Evolutionary conservation across 2,329 filamentous ascomycete species (phyloP).

Genomic region (Coniochaeta hoffmannii): DNA sequence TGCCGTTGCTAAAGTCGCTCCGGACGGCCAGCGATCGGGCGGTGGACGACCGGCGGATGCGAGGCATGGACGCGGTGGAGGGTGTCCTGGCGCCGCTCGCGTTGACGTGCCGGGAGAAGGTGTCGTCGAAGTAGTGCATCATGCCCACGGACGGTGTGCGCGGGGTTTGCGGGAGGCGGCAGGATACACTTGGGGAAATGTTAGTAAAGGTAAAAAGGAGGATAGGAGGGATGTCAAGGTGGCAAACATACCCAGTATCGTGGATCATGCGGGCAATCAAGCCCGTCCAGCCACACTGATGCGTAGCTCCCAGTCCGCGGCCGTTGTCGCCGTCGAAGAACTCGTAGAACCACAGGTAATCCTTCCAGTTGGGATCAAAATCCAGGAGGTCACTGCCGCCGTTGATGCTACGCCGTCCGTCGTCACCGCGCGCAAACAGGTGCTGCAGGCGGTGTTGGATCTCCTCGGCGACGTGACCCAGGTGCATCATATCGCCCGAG

Average conservation of each 20-base stretch:
- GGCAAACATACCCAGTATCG: slow-evolving; percentile 73
- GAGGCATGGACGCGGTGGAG: slow-evolving; percentile 34
- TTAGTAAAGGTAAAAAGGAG: slow-evolving; percentile 28
- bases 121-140: slow-evolving; percentile 92
- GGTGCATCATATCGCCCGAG: slow-evolving; percentile 90
- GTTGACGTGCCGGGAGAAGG: slow-evolving; percentile 54
- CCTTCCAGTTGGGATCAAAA: slow-evolving; percentile 89
- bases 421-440: slow-evolving; percentile 75
- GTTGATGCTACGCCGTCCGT: slow-evolving; percentile 85
- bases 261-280: slow-evolving; percentile 96
- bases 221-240: not conserved
- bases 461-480: slow-evolving; percentile 90
- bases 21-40: slow-evolving; percentile 75
- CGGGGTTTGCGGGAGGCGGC: slow-evolving; percentile 86
- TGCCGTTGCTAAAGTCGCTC: slow-evolving; percentile 62
- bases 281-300: slow-evolving; percentile 96
- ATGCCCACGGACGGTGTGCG: slow-evolving; percentile 78
- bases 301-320: slow-evolving; percentile 81
- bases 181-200: slow-evolving; percentile 58
- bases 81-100: slow-evolving; percentile 17
- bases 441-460: slow-evolving; percentile 92
- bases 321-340: slow-evolving; percentile 94
- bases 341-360: slow-evolving; percentile 92
- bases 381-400: slow-evolving; percentile 77
- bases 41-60: slow-evolving; percentile 71